Conservation (phyloP, 345 rosid genomes). For the Boechera stricta region DNA sequence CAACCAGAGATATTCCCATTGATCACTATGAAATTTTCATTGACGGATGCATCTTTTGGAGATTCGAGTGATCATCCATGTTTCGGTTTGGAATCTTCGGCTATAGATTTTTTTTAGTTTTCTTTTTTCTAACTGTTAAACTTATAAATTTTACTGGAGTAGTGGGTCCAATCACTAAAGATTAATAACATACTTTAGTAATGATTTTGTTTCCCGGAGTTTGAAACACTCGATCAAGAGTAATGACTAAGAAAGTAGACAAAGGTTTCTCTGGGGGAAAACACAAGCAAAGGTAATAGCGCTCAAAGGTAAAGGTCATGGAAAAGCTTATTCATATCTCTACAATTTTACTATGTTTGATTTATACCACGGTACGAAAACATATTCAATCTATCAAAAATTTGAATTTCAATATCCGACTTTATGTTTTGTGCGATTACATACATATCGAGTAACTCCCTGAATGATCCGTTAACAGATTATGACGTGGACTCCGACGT, state of each 20-base stretch:
- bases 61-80: background rate
- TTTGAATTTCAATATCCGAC: too few species aligned
- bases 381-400: too few species aligned
- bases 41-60: background rate
- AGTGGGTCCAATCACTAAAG: conserved; percentile 22
- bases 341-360: too few species aligned
- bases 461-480: too few species aligned
- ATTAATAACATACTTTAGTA: conserved; percentile 18
- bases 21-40: background rate
- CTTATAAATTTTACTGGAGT: background rate
- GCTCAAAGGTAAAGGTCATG: background rate
- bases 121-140: background rate
- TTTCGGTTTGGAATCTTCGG: background rate
- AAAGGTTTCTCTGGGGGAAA: conserved; percentile 25
- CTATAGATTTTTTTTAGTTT: background rate
- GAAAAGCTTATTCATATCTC: too few species aligned
- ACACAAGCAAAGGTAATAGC: conserved; percentile 29
- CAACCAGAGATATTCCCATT: background rate
- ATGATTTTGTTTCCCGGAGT: conserved; percentile 41
- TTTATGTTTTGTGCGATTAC: too few species aligned
- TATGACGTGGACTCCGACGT: too few species aligned
- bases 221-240: conserved; percentile 13
- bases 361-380: too few species aligned
- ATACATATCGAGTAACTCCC: too few species aligned
- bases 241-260: conserved; percentile 23